Conservation (phyloP, 2,329 filamentous ascomycete species). For the Fusarium pseudoanthophilum region DNA sequence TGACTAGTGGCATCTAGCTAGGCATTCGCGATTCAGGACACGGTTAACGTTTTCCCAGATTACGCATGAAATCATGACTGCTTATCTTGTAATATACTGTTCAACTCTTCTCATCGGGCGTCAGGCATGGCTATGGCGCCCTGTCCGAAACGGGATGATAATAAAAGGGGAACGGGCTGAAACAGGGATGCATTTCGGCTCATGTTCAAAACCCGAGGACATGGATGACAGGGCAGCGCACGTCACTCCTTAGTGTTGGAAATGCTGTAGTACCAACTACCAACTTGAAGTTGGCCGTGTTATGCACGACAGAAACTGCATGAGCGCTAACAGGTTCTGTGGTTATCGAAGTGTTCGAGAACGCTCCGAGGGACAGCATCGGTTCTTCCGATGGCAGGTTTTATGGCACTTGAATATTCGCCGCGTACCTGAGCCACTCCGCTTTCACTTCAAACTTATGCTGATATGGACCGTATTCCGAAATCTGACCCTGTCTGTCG, state of each 20-base stretch:
- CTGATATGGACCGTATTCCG: conserved; percentile 23
- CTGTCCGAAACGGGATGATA: conserved; percentile 20
- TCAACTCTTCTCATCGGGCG: conserved; percentile 1
- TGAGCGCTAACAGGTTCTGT: conserved; percentile 33
- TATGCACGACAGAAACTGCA: conserved; percentile 30
- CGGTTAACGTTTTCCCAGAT: conserved; percentile 30
- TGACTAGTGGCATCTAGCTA: conserved; percentile 4
- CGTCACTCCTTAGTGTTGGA: conserved; percentile 14
- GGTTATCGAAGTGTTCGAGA: conserved; percentile 33
- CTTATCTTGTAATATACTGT: conserved; percentile 12
- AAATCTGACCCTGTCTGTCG: conserved; percentile 2
- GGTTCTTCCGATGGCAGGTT: conserved; percentile 19
- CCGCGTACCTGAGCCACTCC: conserved; percentile 22
- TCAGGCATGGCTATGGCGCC: not conserved
- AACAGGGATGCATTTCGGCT: conserved; percentile 32
- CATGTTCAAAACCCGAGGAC: conserved; percentile 14
- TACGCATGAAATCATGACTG: conserved; percentile 13
- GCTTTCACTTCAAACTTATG: conserved; percentile 15
- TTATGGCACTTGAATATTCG: conserved; percentile 4
- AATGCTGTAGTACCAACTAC: not conserved
- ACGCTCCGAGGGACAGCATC: conserved; percentile 23
- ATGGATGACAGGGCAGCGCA: conserved; percentile 13
- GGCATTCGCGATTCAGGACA: conserved; percentile 13
- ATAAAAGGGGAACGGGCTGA: conserved; percentile 35
- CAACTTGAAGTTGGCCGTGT: conserved; percentile 1